Evolutionary conservation across 306 rosid genomes (phyloP).

Genomic region (Vigna unguiculata): DNA sequence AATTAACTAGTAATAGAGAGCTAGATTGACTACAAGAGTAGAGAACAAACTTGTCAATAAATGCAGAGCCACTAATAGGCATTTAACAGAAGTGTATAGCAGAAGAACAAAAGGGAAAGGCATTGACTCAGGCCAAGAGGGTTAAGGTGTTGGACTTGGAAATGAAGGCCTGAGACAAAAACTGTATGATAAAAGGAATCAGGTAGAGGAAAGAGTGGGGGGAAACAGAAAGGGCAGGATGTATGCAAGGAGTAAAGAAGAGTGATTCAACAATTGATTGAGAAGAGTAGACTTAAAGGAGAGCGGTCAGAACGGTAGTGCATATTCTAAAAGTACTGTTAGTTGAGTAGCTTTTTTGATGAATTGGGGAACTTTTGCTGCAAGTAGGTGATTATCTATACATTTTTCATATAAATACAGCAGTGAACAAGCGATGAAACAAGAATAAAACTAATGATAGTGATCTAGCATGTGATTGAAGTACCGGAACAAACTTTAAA

Average conservation of each 20-base stretch:
- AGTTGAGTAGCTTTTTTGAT: background rate
- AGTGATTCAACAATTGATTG: background rate
- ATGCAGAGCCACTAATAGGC: slow-evolving; percentile 15
- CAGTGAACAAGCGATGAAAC: background rate
- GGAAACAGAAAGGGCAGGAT: background rate
- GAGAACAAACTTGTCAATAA: background rate
- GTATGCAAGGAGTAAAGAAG: background rate
- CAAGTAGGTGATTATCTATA: background rate
- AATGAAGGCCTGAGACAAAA: background rate
- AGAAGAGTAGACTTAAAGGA: background rate
- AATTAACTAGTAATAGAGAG: slow-evolving; percentile 31
- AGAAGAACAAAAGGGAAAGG: background rate
- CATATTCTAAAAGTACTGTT: background rate
- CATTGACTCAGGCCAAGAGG: background rate
- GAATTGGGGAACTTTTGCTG: background rate
- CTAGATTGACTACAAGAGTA: background rate
- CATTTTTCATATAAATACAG: background rate
- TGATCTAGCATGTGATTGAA: background rate
- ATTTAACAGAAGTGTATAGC: background rate
- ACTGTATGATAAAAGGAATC: background rate
- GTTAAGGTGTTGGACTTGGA: background rate
- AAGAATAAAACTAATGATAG: background rate
- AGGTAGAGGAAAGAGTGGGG: background rate
- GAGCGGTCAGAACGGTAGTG: background rate
- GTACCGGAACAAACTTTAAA: background rate